A percentile compares a stretch with the other conserved stretches of the same genome.
Evolutionary conservation across 208 protist species (phyloP).

Genomic region (Crithidia sp.): DNA sequence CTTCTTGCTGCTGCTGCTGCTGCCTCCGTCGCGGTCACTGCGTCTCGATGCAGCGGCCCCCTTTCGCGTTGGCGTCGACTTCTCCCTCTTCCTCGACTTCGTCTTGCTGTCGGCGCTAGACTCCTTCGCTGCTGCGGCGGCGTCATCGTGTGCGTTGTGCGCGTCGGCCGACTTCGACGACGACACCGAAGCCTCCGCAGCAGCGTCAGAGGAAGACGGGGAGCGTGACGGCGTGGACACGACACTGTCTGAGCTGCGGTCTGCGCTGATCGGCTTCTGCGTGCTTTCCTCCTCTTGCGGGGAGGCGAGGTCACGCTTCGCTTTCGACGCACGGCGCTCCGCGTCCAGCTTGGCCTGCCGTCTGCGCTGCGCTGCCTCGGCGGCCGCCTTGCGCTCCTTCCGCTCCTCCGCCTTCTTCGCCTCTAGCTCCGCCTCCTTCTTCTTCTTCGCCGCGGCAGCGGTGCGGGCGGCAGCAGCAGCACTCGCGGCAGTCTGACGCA

Average conservation of each 20-base stretch:
- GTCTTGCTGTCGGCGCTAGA: no score
- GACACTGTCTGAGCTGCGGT: slow-evolving; percentile 19
- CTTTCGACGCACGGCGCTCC: not conserved
- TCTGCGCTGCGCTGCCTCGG: slow-evolving; percentile 2
- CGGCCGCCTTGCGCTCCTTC: not conserved
- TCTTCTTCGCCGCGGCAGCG: slow-evolving; percentile 17
- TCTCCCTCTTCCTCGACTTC: no score
- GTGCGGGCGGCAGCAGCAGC: slow-evolving; percentile 8
- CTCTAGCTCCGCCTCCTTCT: not conserved
- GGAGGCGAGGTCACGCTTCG: slow-evolving; percentile 8
- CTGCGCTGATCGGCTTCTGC: slow-evolving; percentile 28
- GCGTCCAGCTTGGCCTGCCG: slow-evolving; percentile 6
- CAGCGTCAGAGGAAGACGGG: no score
- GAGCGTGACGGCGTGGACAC: slow-evolving; percentile 11
- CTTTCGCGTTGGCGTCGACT: no score
- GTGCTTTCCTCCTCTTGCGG: slow-evolving; percentile 33
- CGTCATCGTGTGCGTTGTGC: no score
- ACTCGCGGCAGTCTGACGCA: slow-evolving; percentile 19
- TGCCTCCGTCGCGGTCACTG: no score
- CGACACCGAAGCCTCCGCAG: not conserved
- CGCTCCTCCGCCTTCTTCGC: not conserved
- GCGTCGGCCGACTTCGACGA: no score
- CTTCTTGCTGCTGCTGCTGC: no score
- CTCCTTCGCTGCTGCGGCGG: no score
- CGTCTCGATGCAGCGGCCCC: no score